Conservation (phyloP, 805 yeast species). For the Sungouiozyma intestinalis region DNA sequence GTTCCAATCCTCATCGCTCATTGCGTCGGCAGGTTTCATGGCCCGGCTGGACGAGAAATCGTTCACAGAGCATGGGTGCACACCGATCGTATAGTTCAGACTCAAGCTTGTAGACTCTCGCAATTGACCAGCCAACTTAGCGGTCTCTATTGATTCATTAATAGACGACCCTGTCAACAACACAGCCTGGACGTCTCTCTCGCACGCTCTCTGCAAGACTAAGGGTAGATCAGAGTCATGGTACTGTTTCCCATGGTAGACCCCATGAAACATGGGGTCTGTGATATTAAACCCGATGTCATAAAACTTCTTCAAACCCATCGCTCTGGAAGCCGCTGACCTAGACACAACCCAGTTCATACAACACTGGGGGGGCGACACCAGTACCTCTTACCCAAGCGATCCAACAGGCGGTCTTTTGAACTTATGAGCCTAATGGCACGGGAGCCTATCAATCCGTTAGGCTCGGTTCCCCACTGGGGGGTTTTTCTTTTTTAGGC, state of each 20-base stretch:
- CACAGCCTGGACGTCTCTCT: slow-evolving; percentile 55
- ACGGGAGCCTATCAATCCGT: too few relatives aligned
- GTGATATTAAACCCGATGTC: slow-evolving; percentile 70
- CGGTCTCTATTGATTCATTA: slow-evolving; percentile 51
- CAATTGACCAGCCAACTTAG: slow-evolving; percentile 40
- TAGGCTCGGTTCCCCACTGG: background rate
- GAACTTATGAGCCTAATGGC: slow-evolving; percentile 3
- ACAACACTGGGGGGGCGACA: slow-evolving; percentile 4
- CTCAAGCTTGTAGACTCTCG: slow-evolving; percentile 10
- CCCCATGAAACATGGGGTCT: slow-evolving; percentile 80
- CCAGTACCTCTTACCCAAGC: background rate
- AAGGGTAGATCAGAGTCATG: slow-evolving; percentile 59
- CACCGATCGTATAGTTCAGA: slow-evolving; percentile 72
- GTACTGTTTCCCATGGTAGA: slow-evolving; percentile 55
- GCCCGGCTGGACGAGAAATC: slow-evolving; percentile 32
- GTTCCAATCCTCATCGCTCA: slow-evolving; percentile 19
- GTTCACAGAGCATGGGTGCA: slow-evolving; percentile 83
- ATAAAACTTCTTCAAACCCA: slow-evolving; percentile 13
- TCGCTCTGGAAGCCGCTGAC: background rate
- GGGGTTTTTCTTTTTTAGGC: background rate
- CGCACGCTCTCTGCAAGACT: slow-evolving; percentile 57
- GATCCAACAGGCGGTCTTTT: background rate
- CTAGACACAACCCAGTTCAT: background rate
- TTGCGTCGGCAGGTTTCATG: slow-evolving; percentile 8
- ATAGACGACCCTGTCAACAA: slow-evolving; percentile 79